A percentile compares a stretch with the other conserved stretches of the same genome.
These are phyloP conservation scores for Cornus kousa DNA, from an alignment of 148 eudicot species.

Conservation along the genomic window DNA sequence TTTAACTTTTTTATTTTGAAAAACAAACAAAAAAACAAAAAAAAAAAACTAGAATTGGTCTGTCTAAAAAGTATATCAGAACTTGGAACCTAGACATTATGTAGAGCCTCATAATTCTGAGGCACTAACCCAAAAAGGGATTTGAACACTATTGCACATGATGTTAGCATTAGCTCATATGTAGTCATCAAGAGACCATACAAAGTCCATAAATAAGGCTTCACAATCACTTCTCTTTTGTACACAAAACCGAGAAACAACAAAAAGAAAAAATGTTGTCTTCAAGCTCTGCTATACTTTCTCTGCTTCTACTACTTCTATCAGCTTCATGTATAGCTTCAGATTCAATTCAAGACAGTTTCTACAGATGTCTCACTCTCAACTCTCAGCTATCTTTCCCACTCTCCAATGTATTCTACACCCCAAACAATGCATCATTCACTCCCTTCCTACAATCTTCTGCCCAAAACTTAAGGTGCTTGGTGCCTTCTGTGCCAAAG, in stretches of 20 bases:
- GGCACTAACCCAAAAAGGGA: not conserved
- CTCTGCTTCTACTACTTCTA: not conserved
- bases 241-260: not conserved
- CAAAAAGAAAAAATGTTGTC: not conserved
- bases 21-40: no score
- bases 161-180: not conserved
- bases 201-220: not conserved
- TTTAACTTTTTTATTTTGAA: no score
- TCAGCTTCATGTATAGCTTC: slow-evolving; percentile 8
- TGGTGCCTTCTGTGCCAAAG: slow-evolving; percentile 21
- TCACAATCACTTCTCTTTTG: not conserved
- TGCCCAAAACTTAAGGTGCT: slow-evolving; percentile 33
- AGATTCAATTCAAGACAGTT: slow-evolving; percentile 22
- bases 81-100: no score
- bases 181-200: not conserved
- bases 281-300: not conserved
- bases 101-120: no score
- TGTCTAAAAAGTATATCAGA: no score
- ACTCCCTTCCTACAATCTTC: slow-evolving; percentile 24
- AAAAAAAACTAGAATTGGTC: no score
- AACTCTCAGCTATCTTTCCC: slow-evolving; percentile 19
- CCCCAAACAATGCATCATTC: slow-evolving; percentile 27
- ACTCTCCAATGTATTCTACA: slow-evolving; percentile 26
- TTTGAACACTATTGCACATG: not conserved
- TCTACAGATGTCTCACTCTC: slow-evolving; percentile 27